Percentiles rank a stretch among this genome's conserved stretches.
These are phyloP conservation scores for Arabidopsis hybrid DNA, from an alignment of 441 rosid genomes.

Conservation along the genomic window DNA sequence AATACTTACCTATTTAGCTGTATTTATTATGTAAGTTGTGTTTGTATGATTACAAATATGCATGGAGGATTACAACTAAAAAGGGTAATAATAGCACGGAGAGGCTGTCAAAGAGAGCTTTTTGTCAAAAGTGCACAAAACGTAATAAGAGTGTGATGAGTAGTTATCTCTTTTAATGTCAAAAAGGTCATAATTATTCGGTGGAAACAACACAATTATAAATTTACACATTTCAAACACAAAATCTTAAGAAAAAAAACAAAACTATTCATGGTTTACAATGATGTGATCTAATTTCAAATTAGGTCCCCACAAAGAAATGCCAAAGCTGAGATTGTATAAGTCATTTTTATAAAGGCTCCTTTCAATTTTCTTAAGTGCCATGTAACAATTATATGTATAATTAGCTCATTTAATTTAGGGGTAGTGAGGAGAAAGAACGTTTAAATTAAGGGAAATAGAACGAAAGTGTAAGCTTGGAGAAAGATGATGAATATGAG, in stretches of 20 bases:
- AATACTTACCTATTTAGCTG: background rate
- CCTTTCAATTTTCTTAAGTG: too few species aligned
- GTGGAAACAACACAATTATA: constrained; percentile 43
- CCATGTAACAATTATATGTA: too few species aligned
- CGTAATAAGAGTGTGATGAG: constrained; percentile 44
- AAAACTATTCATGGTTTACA: too few species aligned
- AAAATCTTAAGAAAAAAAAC: constrained; percentile 6
- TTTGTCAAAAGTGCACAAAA: constrained; percentile 47
- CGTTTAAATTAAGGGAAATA: too few species aligned
- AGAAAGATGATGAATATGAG: too few species aligned
- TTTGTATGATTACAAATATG: constrained; percentile 38
- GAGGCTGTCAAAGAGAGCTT: constrained; percentile 42
- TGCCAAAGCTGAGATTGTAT: too few species aligned
- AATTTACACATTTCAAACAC: constrained; percentile 31
- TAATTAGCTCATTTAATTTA: too few species aligned
- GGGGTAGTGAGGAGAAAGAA: too few species aligned
- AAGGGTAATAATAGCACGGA: constrained; percentile 40
- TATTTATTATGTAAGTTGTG: constrained; percentile 9
- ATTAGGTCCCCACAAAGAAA: too few species aligned
- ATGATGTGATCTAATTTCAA: too few species aligned
- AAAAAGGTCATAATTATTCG: constrained; percentile 50
- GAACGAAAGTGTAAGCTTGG: too few species aligned
- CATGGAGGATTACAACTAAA: constrained; percentile 43
- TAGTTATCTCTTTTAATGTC: constrained; percentile 43
- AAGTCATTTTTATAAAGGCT: too few species aligned